Percentiles rank a stretch among this genome's conserved stretches.
Evolutionary conservation across 1,284 basidiomycete species (phyloP).

Genomic region (Sanghuangporus weigelae): DNA sequence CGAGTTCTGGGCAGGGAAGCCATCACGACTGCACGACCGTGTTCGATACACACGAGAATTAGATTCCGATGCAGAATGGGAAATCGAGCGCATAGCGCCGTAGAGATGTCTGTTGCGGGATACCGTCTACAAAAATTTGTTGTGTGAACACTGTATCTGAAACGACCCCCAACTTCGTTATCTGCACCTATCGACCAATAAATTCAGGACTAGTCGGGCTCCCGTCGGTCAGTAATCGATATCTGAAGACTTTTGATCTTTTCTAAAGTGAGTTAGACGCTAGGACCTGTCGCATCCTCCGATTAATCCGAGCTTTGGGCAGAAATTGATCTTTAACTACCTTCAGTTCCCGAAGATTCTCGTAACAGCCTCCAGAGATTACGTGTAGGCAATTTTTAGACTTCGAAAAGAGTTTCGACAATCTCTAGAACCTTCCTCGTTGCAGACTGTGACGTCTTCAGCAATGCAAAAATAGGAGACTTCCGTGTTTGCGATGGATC

Average conservation of each 20-base stretch:
- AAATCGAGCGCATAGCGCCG: constrained; percentile 70
- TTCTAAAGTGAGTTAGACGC: neutral
- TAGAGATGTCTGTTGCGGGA: constrained; percentile 26
- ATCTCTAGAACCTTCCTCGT: neutral
- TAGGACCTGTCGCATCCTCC: neutral
- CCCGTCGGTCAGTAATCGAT: neutral
- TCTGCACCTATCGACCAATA: neutral
- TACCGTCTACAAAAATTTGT: neutral
- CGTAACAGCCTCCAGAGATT: neutral
- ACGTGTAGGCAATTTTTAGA: neutral
- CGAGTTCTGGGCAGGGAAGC: constrained; percentile 93
- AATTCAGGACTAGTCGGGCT: neutral
- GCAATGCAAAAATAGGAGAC: neutral
- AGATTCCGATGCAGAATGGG: constrained; percentile 59
- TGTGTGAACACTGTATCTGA: neutral
- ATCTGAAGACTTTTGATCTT: neutral
- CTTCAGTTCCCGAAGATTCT: neutral
- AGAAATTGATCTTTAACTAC: neutral
- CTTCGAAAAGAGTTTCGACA: neutral
- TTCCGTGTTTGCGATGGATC: neutral
- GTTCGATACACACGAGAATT: constrained; percentile 70
- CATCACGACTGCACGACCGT: constrained; percentile 85
- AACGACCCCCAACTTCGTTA: neutral
- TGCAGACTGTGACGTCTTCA: neutral
- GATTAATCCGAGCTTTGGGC: neutral